phyloP scores from a whole-genome alignment of 495 filamentous ascomycete species.

The Trichoderma virens region DNA sequence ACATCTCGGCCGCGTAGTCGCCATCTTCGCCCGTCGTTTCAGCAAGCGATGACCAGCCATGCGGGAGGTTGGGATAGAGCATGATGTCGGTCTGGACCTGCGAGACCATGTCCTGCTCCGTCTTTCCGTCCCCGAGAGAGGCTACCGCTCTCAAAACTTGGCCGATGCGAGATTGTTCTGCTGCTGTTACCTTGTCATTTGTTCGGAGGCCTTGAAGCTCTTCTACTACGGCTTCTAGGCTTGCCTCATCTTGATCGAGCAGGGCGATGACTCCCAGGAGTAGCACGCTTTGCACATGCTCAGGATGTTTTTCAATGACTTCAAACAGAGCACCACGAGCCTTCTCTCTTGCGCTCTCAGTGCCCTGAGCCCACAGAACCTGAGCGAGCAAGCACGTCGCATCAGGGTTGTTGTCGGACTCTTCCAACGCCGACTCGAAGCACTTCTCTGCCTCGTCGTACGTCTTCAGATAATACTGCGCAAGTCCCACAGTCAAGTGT shows the following conservation, averaged over 20 bases:
- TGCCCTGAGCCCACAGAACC: slow-evolving; percentile 85
- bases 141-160: slow-evolving; percentile 39
- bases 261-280: slow-evolving; percentile 77
- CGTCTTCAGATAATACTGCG: slow-evolving; percentile 59
- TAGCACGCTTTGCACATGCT: slow-evolving; percentile 68
- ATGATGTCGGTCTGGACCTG: slow-evolving; percentile 67
- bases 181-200: slow-evolving; percentile 39
- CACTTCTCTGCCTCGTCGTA: slow-evolving; percentile 62
- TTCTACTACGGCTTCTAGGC: slow-evolving; percentile 67
- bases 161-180: slow-evolving; percentile 39
- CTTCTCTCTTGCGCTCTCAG: slow-evolving; percentile 60
- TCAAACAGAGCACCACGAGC: slow-evolving; percentile 76
- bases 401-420: slow-evolving; percentile 71
- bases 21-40: slow-evolving; percentile 28
- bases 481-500: slow-evolving; percentile 78
- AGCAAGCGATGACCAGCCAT: slow-evolving; percentile 70
- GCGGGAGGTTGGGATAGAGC: slow-evolving; percentile 63
- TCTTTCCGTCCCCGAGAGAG: slow-evolving; percentile 23
- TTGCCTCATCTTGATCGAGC: slow-evolving; percentile 69
- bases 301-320: slow-evolving; percentile 59
- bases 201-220: slow-evolving; percentile 67
- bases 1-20: slow-evolving; percentile 67
- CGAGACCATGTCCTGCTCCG: slow-evolving; percentile 28
- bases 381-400: slow-evolving; percentile 83
- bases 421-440: slow-evolving; percentile 75